Percentiles rank a stretch among this genome's conserved stretches.
Conservation (phyloP, 2,329 filamentous ascomycete species). For the Aureobasidium leucospermi region DNA sequence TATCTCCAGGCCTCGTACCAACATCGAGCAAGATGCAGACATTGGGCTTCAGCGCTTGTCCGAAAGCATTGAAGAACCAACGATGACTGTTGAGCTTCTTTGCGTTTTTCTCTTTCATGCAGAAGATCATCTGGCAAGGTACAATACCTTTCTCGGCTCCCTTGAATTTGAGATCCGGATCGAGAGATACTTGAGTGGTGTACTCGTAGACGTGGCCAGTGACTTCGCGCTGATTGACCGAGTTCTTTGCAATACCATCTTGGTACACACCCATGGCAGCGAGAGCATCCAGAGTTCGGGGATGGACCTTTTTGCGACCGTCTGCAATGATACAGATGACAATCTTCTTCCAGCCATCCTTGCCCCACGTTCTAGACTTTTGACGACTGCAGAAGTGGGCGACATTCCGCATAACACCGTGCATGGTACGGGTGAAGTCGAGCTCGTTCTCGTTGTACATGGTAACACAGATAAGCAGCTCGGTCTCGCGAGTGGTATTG, state of each 20-base stretch:
- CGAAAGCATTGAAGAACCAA: constrained; percentile 99
- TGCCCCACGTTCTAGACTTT: constrained; percentile 93
- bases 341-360: constrained; percentile 97
- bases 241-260: constrained; percentile 96
- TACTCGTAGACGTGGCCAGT: constrained; percentile 98
- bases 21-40: constrained; percentile 96
- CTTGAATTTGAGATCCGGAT: constrained; percentile 96
- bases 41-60: constrained; percentile 84
- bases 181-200: constrained; percentile 93
- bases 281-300: constrained; percentile 83
- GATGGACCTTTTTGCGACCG: constrained; percentile 87
- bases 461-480: constrained; percentile 92
- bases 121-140: constrained; percentile 97
- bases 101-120: constrained; percentile 92
- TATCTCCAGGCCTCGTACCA: constrained; percentile 81
- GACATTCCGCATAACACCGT: constrained; percentile 97
- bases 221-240: constrained; percentile 91
- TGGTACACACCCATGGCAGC: constrained; percentile 98
- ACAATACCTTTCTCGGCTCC: constrained; percentile 98
- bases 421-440: constrained; percentile 94
- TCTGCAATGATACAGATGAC: constrained; percentile 96
- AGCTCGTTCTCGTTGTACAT: constrained; percentile 99
- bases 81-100: constrained; percentile 98
- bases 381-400: constrained; percentile 89
- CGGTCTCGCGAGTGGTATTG: constrained; percentile 67